Base-by-base conservation (phyloP, 805 yeast genomes). In the Citeromyces nyonsensis region DNA sequence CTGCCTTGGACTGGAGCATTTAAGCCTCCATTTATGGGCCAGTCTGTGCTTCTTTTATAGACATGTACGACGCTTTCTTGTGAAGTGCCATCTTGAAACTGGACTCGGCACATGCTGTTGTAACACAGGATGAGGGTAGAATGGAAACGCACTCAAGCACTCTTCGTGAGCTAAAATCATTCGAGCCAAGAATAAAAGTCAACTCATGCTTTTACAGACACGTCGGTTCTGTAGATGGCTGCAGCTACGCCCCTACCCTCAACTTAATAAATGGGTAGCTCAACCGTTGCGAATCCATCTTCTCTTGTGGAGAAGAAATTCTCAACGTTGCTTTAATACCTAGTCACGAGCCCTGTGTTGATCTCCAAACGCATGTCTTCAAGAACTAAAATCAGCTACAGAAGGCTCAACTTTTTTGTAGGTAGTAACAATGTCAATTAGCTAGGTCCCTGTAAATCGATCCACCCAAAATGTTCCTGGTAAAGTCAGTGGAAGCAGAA, bases 11-110 rank as follows among this genome's bases (percentile, higher is more conserved):
- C 64, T 88, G 88, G 54, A 88, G 63, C 96, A 88, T 86, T 64
- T 88, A 96, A 14, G 97, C 97, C 32, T 88, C 97, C 97, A 88
- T 88, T 88, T 97, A 58, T 88, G 97, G 44, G 88, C 88, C 44
- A 88, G 66, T 47, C 97, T 74, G 62, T 88, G 97, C 61, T 88
- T 88, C 88, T 59, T 88, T 88, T 44, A 96, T 86, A 24, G 95
- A 75, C 52, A 85, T 66, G 62, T 74, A 88, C 48, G 88, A 62
- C 59, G 83, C 52, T 47, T 74, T 70, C 57, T 84, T 71, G 45
- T 68, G 69, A 37, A 88, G 51, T 2, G 97, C 96, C 58, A 85
- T 59, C 56, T 78, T 76, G 69, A 88, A 88, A 15, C 95, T 83
- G 9, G 94, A 72, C 49, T 73, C 77, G n/a, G 97, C 97, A 60